These are phyloP conservation scores for Arthroderma sp. DNA, from an alignment of 2,329 filamentous ascomycete species.

Conservation along the genomic window DNA sequence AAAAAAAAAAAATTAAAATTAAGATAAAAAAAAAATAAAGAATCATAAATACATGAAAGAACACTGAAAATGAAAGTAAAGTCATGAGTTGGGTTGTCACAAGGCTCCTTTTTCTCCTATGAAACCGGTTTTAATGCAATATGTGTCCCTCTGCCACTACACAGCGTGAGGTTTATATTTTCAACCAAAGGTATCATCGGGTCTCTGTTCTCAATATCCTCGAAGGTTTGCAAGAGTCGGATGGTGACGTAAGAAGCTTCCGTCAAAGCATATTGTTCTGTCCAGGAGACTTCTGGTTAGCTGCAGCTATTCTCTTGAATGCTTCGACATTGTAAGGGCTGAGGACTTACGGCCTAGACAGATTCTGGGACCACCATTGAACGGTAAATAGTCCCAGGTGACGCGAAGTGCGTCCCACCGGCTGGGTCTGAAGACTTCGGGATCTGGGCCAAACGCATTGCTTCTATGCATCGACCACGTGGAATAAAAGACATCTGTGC, in stretches of 20 bases:
- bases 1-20: no score
- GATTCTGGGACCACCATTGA: conserved; percentile 61
- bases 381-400: conserved; percentile 60
- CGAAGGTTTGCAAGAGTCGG: conserved; percentile 24
- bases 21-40: no score
- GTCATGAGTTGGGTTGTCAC: no score
- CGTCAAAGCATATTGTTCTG: conserved; percentile 43
- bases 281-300: not conserved
- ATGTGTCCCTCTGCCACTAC: conserved; percentile 4
- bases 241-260: conserved; percentile 42
- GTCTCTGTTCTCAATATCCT: conserved; percentile 10
- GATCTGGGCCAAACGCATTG: conserved; percentile 26
- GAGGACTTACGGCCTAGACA: conserved; percentile 38
- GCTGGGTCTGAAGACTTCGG: conserved; percentile 42
- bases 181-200: conserved; percentile 6
- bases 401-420: conserved; percentile 54
- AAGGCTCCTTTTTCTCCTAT: not conserved
- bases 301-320: not conserved
- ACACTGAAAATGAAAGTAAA: no score
- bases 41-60: no score
- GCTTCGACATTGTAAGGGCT: not conserved
- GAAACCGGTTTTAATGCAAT: conserved; percentile 6
- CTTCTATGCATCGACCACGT: conserved; percentile 41
- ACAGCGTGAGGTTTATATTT: conserved; percentile 7
- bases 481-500: conserved; percentile 30